phyloP scores from a whole-genome alignment of 345 rosid species.

The Gossypium ekmanianum region DNA sequence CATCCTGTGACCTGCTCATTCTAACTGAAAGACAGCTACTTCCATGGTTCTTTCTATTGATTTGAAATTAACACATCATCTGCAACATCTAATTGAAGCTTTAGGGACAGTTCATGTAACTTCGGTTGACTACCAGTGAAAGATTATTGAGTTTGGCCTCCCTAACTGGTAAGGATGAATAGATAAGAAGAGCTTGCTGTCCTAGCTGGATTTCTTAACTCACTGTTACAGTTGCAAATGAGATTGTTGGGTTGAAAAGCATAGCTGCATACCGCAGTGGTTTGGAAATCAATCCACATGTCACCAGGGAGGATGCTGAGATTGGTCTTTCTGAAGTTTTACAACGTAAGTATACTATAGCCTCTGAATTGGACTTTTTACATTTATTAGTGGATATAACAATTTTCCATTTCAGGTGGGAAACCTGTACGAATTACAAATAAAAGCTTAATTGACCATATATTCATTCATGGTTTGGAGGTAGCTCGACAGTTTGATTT shows the following conservation, averaged over 20 bases:
- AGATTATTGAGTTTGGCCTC: neutral
- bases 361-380: conserved; percentile 15
- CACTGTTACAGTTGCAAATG: conserved; percentile 42
- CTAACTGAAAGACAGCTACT: neutral
- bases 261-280: conserved; percentile 92
- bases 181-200: neutral
- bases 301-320: conserved; percentile 58
- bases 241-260: conserved; percentile 71
- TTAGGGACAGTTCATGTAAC: neutral
- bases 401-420: conserved; percentile 49
- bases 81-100: neutral
- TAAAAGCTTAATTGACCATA: conserved; percentile 76
- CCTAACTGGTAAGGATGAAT: neutral
- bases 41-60: neutral
- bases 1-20: neutral
- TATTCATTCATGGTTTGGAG: conserved; percentile 60
- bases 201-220: conserved; percentile 45
- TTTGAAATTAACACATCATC: neutral
- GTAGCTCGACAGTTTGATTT: conserved; percentile 53
- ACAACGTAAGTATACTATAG: conserved; percentile 33
- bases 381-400: conserved; percentile 12
- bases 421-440: conserved; percentile 58
- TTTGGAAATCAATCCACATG: conserved; percentile 65
- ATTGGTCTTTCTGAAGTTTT: conserved; percentile 64
- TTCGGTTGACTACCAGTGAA: neutral